These are phyloP conservation scores for Leccinum boreale DNA, from an alignment of 768 basidiomycete genomes.

Conservation along the genomic window DNA sequence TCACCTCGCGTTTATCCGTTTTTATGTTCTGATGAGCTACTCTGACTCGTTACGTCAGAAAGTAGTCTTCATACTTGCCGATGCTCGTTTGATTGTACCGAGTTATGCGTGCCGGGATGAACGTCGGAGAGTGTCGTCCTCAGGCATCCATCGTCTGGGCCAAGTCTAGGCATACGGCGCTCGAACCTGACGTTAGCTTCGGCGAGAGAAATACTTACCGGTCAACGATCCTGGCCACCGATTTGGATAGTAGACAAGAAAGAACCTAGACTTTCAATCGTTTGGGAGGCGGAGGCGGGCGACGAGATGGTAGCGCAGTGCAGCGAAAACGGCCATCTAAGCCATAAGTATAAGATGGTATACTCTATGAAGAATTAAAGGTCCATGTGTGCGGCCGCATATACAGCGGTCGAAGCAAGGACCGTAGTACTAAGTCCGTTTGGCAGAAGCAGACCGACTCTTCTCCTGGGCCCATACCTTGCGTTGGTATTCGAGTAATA, in stretches of 20 bases:
- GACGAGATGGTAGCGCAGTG: not conserved
- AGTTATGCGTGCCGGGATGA: not conserved
- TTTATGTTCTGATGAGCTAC: too few species aligned
- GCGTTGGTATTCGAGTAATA: constrained; percentile 85
- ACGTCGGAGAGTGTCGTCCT: not conserved
- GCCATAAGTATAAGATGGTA: not conserved
- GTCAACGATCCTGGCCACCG: not conserved
- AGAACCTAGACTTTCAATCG: not conserved
- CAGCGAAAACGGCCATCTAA: not conserved
- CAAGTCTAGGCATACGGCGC: not conserved
- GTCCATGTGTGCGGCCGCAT: not conserved
- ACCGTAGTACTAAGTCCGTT: not conserved
- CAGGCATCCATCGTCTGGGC: not conserved
- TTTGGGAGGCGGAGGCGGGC: not conserved
- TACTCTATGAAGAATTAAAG: not conserved
- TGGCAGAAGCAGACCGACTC: not conserved
- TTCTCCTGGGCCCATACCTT: constrained; percentile 50
- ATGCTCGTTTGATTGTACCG: not conserved
- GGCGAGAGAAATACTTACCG: too few species aligned
- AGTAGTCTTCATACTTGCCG: too few species aligned
- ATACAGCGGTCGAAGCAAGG: not conserved
- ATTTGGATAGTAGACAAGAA: too few species aligned
- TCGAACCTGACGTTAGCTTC: not conserved
- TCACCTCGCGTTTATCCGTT: too few species aligned
- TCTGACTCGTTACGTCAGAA: too few species aligned